Percentiles rank a stretch among this genome's conserved stretches.
phyloP scores from a whole-genome alignment of 1,284 basidiomycete species.

The Pholiota adiposa region DNA sequence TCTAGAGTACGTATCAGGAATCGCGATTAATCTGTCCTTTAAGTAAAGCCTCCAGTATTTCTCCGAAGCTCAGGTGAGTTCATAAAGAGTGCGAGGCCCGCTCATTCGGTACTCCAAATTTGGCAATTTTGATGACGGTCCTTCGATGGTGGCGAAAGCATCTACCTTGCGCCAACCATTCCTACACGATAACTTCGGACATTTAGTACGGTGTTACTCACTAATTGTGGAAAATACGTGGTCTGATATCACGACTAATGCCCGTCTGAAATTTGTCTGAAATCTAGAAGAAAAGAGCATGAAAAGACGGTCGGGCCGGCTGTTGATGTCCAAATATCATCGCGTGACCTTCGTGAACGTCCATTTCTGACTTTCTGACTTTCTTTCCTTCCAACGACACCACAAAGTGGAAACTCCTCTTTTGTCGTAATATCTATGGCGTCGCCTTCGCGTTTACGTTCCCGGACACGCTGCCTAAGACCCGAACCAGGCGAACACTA shows the following conservation, averaged over 20 bases:
- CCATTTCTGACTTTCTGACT: background rate
- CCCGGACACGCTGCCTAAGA: background rate
- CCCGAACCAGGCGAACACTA: background rate
- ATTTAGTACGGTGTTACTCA: background rate
- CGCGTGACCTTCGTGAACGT: background rate
- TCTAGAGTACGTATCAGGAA: background rate
- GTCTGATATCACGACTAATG: background rate
- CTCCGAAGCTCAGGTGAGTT: background rate
- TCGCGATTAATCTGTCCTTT: background rate
- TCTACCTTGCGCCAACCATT: background rate
- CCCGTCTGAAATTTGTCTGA: background rate
- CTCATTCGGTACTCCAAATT: background rate
- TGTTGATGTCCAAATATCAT: background rate
- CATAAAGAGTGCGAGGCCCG: background rate
- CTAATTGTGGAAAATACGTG: background rate
- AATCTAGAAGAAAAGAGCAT: background rate
- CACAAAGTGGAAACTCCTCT: background rate
- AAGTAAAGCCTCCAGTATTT: background rate
- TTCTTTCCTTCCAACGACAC: background rate
- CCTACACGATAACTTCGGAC: background rate
- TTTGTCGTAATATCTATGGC: background rate
- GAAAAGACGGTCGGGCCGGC: background rate
- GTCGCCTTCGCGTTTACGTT: background rate
- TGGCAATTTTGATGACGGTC: background rate
- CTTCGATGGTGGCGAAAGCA: background rate